Base-by-base conservation (phyloP, 257 asterid genomes). In the Nicotiana sylvestris region DNA sequence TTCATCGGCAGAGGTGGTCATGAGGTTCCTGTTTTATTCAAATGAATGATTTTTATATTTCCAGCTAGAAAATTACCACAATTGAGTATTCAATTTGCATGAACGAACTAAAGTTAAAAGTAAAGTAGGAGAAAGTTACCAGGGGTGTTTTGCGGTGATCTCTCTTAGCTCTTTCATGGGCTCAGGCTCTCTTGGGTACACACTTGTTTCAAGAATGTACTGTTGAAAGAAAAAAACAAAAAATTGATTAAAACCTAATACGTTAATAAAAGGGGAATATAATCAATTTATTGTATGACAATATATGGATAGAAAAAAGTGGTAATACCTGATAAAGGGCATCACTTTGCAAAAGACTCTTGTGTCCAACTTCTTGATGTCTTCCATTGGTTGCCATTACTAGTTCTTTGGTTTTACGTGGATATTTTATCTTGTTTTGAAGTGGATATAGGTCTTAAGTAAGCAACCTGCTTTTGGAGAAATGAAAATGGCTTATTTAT, bases 1-100 rank as follows among this genome's bases (percentile, higher is more conserved):
- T 70, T 91, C 95, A 55, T 91, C 95, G 0, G 90, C 93, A 4
- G 93, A 87, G 78, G 91, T 89, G 77, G 89, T 90, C 95, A 91
- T 91, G 61, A 89, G 3, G 72, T 92, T 91, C 93, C 93, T 91
- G 83, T 67, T 49, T 66, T 9, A 6, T n/a, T 13, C 9, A 18
- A 13, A 56, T 9, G 2, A 35, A 30, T 29, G 3, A 49, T 12
- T 13, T 0, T 30, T 18, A n/a, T 12, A 64, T 55, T 46, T 18
- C 13, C 49, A 81, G 0, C 21, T 32, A 15, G 66, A 5, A 33
- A 61, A 1, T 83, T 10, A 35, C 18, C 60, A 8, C 39, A 83
- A 68, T 56, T 18, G 5, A 3, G 27, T 35, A 25, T 83, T 3
- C 51, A 83, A 76, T 58, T 76, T 87, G 21, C 7, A 57, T 53